Base-by-base conservation (phyloP, 176 grass and related monocot species). In the Olyra latifolia region DNA sequence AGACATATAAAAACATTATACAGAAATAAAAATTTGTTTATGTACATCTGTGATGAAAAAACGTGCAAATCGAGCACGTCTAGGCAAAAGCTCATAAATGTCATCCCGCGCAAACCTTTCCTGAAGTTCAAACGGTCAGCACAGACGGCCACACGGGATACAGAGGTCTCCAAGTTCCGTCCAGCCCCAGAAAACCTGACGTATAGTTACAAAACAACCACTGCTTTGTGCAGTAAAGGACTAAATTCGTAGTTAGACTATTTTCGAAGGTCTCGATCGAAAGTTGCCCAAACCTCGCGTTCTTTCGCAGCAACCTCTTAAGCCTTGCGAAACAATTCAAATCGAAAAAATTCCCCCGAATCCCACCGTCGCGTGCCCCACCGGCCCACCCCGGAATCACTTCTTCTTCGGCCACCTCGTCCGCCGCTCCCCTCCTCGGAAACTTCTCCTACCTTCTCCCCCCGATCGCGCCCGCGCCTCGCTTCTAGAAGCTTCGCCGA, bases 271-370 rank as follows among this genome's bases (percentile, higher is more conserved):
- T 10, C 55, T 7, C 2, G 24, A 16, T 5, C 14, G 23, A 7
- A 76, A 61, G 15, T 76, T 76, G 17, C 58, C 58, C 60, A 43
- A 38, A 64, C 43, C 50, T 78, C 75, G 75, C 73, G 72, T 75
- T 35, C 40, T 59, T 61, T 41, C 39, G 2, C 55, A 61, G 73
- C 73, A 76, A 61, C 55, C 23, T 10, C 72, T 59, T 59, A 76
- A 76, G 45, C 55, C 55, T 40, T 28, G 55, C 40, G 73, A 76
- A 76, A 76, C 73, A 42, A 59, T 75, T 75, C 72, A 75, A 75
- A 75, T 58, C 57, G 49, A n/a, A 49, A 49, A 49, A 49, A 7
- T 8, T 14, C 41, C 52, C 72, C 15, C 72, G 53, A 75, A 75
- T 75, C 54, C 72, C 3, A 43, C 72, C 72, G 15, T 49, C 47